Evolutionary conservation across 495 filamentous ascomycete genomes (phyloP).

Genomic region (Geopyxis carbonaria): DNA sequence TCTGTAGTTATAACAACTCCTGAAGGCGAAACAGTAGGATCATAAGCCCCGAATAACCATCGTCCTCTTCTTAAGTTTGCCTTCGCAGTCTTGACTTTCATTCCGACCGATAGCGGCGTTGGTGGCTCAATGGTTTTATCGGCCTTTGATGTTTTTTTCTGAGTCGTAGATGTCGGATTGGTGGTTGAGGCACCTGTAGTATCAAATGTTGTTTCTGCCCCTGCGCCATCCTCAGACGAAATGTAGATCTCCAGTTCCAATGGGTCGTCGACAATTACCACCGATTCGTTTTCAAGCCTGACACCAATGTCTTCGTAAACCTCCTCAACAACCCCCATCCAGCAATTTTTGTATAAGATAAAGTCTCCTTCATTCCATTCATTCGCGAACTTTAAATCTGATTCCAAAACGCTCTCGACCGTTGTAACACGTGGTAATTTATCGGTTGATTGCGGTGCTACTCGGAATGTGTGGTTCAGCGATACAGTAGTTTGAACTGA

Average conservation of each 20-base stretch:
- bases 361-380: conserved; percentile 27
- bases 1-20: conserved; percentile 37
- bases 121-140: conserved; percentile 14
- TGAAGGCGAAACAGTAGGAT: conserved; percentile 27
- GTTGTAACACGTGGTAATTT: background rate
- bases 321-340: conserved; percentile 26
- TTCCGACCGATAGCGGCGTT: conserved; percentile 28
- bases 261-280: conserved; percentile 27
- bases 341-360: conserved; percentile 27
- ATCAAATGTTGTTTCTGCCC: background rate
- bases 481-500: conserved; percentile 26
- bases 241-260: conserved; percentile 25
- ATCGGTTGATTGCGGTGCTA: background rate
- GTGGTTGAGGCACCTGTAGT: background rate
- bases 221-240: conserved; percentile 5
- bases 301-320: conserved; percentile 25
- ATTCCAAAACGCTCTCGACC: conserved; percentile 12
- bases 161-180: background rate
- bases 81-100: conserved; percentile 33
- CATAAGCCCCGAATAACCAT: conserved; percentile 35
- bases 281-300: conserved; percentile 25
- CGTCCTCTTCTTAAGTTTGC: conserved; percentile 34
- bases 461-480: conserved; percentile 15
- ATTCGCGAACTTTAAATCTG: conserved; percentile 23
- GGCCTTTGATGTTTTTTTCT: conserved; percentile 8